Percentiles rank a stretch among this genome's conserved stretches.
These are phyloP conservation scores for Daldinia decipiens DNA, from an alignment of 495 filamentous ascomycete species.

Conservation along the genomic window DNA sequence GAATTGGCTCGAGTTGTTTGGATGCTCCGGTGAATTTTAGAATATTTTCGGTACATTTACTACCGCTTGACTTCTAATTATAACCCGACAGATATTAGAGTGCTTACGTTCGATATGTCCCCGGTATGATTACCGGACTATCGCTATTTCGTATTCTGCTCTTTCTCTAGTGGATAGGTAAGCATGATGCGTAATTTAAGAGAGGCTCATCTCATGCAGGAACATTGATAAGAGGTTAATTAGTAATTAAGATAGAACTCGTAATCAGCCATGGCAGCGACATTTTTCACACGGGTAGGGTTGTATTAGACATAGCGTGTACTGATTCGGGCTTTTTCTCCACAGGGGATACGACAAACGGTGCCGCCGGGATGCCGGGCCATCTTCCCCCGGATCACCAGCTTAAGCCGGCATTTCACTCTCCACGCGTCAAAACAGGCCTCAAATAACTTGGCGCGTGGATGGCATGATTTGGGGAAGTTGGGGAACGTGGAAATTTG, in stretches of 20 bases:
- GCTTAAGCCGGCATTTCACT: slow-evolving; percentile 27
- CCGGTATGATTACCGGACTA: slow-evolving; percentile 30
- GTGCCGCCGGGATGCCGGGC: slow-evolving; percentile 39
- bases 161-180: slow-evolving; percentile 1
- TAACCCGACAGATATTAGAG: not conserved
- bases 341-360: slow-evolving; percentile 20
- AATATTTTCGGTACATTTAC: not conserved
- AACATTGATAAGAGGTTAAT: slow-evolving; percentile 22
- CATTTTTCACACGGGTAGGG: slow-evolving; percentile 22
- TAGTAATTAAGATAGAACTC: slow-evolving; percentile 37
- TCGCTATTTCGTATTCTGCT: slow-evolving; percentile 17
- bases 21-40: not conserved
- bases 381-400: slow-evolving; percentile 33
- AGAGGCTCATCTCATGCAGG: slow-evolving; percentile 36
- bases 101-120: not conserved
- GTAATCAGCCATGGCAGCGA: slow-evolving; percentile 27
- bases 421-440: slow-evolving; percentile 41
- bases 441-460: slow-evolving; percentile 28
- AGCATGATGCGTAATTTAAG: slow-evolving; percentile 16
- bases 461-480: slow-evolving; percentile 32
- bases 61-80: slow-evolving; percentile 10
- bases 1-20: too few relatives aligned
- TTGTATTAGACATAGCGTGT: slow-evolving; percentile 20
- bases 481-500: slow-evolving; percentile 17
- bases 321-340: slow-evolving; percentile 38